Evolutionary conservation across 345 rosid species (phyloP).

Genomic region (Citrus sp.): DNA sequence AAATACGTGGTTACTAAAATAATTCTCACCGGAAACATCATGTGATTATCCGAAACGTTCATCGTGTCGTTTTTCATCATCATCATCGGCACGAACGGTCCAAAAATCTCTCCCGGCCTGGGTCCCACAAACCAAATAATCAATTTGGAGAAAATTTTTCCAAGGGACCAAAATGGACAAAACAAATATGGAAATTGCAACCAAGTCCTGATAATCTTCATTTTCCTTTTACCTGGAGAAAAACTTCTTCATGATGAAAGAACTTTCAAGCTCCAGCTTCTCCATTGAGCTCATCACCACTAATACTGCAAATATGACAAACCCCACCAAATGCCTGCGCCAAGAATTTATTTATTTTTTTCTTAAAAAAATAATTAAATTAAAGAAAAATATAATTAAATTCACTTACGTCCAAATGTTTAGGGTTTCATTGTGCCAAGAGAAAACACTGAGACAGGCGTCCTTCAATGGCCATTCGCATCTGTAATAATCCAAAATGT

Average conservation of each 20-base stretch:
- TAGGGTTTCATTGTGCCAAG: conserved; percentile 93
- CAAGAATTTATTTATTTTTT: neutral
- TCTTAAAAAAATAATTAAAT: neutral
- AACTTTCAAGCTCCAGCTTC: conserved; percentile 51
- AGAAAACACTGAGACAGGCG: conserved; percentile 66
- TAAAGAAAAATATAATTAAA: no score
- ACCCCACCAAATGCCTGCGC: conserved; percentile 74
- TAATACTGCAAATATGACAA: conserved; percentile 62
- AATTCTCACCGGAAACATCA: conserved; percentile 19
- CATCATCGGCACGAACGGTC: conserved; percentile 44
- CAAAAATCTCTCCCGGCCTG: conserved; percentile 44
- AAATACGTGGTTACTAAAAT: no score
- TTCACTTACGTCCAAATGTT: conserved; percentile 86
- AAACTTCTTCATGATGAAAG: conserved; percentile 18
- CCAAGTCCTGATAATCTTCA: neutral
- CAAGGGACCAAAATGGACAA: neutral
- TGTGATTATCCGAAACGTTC: conserved; percentile 35
- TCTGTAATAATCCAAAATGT: conserved; percentile 77
- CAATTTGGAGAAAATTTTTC: neutral
- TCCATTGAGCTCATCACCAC: conserved; percentile 61
- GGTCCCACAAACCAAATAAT: neutral
- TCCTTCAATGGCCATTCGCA: conserved; percentile 93
- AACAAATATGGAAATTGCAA: neutral
- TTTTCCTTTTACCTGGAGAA: conserved; percentile 46
- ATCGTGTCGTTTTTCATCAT: conserved; percentile 19